These are phyloP conservation scores for Rhizopogon rudus DNA, from an alignment of 768 basidiomycete species.

Conservation along the genomic window DNA sequence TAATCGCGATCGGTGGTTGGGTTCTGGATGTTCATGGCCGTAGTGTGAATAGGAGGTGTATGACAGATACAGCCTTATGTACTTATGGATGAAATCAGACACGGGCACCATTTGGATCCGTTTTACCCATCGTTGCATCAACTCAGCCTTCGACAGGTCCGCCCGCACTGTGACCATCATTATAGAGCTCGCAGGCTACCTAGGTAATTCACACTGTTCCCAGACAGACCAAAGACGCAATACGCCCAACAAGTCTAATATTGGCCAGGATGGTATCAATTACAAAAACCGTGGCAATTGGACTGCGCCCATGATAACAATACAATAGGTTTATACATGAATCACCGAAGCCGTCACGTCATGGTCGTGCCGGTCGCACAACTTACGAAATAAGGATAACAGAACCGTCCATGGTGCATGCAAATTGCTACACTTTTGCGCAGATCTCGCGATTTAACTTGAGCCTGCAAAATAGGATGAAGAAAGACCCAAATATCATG, in stretches of 20 bases:
- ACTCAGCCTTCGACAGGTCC: neutral
- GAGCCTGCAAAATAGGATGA: conserved; percentile 48
- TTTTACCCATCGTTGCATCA: neutral
- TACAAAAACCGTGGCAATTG: too few species aligned
- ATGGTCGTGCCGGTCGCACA: conserved; percentile 4
- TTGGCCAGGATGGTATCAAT: neutral
- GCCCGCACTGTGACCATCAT: neutral
- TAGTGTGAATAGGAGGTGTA: conserved; percentile 1
- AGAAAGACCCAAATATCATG: conserved; percentile 52
- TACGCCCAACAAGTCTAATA: neutral
- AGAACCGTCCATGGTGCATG: conserved; percentile 2
- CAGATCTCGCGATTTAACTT: conserved; percentile 38
- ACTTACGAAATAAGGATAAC: conserved; percentile 20
- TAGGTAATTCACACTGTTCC: neutral
- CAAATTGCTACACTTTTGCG: conserved; percentile 37
- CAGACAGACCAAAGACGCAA: conserved; percentile 2
- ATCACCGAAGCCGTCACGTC: neutral
- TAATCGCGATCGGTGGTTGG: conserved; percentile 60
- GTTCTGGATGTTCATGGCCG: conserved; percentile 49
- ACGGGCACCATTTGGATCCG: neutral
- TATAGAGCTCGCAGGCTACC: neutral
- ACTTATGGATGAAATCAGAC: neutral
- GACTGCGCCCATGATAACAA: neutral
- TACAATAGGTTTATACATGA: neutral
- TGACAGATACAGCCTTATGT: neutral